Base-by-base conservation (phyloP, 164 flowering plant species). In the Tetracentron sinense region DNA sequence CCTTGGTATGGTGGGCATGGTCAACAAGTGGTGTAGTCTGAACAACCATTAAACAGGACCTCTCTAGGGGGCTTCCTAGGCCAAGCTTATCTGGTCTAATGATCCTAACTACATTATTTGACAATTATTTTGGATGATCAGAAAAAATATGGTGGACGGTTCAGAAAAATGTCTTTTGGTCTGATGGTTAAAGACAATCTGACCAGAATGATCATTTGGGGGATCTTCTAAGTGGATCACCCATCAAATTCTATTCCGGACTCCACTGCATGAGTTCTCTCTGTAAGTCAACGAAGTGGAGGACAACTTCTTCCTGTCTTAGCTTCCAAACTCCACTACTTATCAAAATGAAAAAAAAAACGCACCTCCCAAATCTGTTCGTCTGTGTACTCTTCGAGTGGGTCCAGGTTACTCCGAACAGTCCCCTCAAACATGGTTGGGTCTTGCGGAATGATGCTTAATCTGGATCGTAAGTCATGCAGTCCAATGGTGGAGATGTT, bases 371-470 rank as follows among this genome's bases (percentile, higher is more conserved):
- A 89, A 51, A 89, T 84, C 58, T 87, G 78, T 35, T 83, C 87
- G 64, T 89, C 96, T 7, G 78, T 68, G 74, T 87, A 78, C 69
- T 89, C 89, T 68, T 85, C 89, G 16, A 89, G 85, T 3, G 91
- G 93, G 58, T 89, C 96, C 61, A 89, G 70, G 56, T 89, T 89
- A 70, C 77, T 84, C 54, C 93, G 60, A 4, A 89, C 74, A 10
- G 91, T 89, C 2, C 96, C 96, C 72, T 89, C 93, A 67, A 89
- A 89, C 96, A 89, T 87, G 72, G 93, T 87, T 21, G 96, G 96
- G 62, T 89, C 96, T 56, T 89, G 96, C 3, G 96, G 96, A 64
- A 87, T 89, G 26, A 89, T 89, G 73, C 96, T 85, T 52, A 89
- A 68, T 59, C 83, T 81, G 30, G 83, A 83, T 56, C 96, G 65